Evolutionary conservation across 2,329 filamentous ascomycete species (phyloP), one percentile per base, ranked within the genome.

Genomic region (Dothistroma pini): DNA sequence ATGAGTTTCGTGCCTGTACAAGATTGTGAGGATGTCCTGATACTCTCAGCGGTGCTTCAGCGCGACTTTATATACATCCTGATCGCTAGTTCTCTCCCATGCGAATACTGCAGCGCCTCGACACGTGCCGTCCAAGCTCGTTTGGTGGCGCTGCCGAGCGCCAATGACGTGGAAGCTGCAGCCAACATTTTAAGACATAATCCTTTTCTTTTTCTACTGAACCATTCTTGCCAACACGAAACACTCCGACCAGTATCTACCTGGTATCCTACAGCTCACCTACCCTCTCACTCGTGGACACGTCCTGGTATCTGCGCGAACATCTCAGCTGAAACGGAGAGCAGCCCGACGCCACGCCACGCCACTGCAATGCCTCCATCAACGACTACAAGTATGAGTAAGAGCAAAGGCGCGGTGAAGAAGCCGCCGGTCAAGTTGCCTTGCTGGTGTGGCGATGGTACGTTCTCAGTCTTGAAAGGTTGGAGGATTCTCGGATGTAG

Each of bases 371-470:
- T 71, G 70, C 69, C 70, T 65, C 70, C 70, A 56, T 69, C 71
- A 58, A 69, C 70, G 48, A 67, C 65, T 16, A 11, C 29, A 7
- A 49, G 48, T 19, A 44, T 44, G 41, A 19, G 16, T n/a, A 44
- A 44, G n/a, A 44, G 41, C 10, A 38, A 51, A 32, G 9, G 48
- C 47, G 38, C 32, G 50, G 21, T 38, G 48, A 59, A 58, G 56
- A 31, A 44, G 19, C 34, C 49, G 29, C 22, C 50, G 14, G 65
- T 72, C 60, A 72, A 71, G 62, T 63, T 71, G 47, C 70, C 70
- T 34, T 74, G 72, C 65, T 74, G 72, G 72, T 74, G 72, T 54
- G 72, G 72, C 12, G 51, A 53, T 35, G 51, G 35, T 38, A 38
- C 35, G 35, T 38, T 12, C 5, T 38, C 11, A 14, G 6, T 29